Percentiles rank a stretch among this genome's conserved stretches.
Conservation (phyloP, 2,329 filamentous ascomycete genomes). For the Aspergillus oerlinghausenensis region DNA sequence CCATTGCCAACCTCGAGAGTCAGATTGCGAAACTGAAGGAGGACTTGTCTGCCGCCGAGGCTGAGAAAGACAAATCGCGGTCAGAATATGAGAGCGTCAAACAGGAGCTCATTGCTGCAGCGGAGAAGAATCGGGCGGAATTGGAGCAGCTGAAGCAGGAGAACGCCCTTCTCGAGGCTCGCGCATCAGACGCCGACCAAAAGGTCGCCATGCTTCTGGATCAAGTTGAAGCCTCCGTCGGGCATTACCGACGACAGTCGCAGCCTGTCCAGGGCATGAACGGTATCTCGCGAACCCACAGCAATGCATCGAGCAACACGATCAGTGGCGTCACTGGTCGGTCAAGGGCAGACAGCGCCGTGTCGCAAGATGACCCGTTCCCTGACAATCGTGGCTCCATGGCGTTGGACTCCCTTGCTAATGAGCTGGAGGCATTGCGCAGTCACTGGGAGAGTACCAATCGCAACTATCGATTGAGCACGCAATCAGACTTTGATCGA, state of each 20-base stretch:
- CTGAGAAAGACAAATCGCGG: slow-evolving; percentile 65
- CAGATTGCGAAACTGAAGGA: slow-evolving; percentile 64
- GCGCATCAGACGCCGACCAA: slow-evolving; percentile 83
- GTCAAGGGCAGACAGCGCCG: slow-evolving; percentile 37
- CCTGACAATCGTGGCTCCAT: slow-evolving; percentile 57
- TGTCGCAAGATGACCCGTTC: slow-evolving; percentile 40
- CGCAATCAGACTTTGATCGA: slow-evolving; percentile 79
- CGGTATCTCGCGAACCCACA: slow-evolving; percentile 49
- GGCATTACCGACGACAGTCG: slow-evolving; percentile 81
- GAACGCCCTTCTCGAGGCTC: slow-evolving; percentile 73
- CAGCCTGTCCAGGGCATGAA: slow-evolving; percentile 40
- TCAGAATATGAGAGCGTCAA: slow-evolving; percentile 51
- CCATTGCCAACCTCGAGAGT: slow-evolving; percentile 64
- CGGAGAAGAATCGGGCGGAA: slow-evolving; percentile 58
- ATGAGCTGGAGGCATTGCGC: slow-evolving; percentile 83
- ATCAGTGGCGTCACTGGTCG: slow-evolving; percentile 31
- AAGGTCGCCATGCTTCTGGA: slow-evolving; percentile 91
- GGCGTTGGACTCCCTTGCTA: slow-evolving; percentile 85
- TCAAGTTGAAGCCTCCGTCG: slow-evolving; percentile 89
- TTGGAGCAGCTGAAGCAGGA: slow-evolving; percentile 79
- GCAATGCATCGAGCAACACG: slow-evolving; percentile 50
- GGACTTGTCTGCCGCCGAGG: slow-evolving; percentile 62
- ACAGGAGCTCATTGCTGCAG: slow-evolving; percentile 53
- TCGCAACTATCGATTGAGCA: slow-evolving; percentile 88
- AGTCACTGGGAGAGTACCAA: slow-evolving; percentile 95